Evolutionary conservation across 2,329 filamentous ascomycete genomes (phyloP).

Genomic region (Leptographium wingfieldii): DNA sequence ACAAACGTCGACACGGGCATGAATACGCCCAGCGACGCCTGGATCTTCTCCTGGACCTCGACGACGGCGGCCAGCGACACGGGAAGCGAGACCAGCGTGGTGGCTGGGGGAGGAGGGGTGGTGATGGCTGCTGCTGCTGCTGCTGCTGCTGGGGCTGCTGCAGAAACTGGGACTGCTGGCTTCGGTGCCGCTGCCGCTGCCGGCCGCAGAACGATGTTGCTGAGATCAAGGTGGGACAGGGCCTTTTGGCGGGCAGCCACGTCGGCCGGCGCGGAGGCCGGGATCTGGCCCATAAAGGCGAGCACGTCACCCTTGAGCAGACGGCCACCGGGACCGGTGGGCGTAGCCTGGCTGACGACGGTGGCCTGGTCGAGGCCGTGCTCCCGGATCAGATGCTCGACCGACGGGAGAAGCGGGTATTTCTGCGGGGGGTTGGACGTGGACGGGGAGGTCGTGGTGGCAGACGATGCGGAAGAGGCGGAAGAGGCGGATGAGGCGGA

Average conservation of each 20-base stretch:
- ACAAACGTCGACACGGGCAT: constrained; percentile 82
- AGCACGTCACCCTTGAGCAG: constrained; percentile 93
- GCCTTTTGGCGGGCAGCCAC: constrained; percentile 61
- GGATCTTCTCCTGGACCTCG: constrained; percentile 68
- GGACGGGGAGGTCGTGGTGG: constrained; percentile 27
- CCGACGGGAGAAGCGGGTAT: constrained; percentile 70
- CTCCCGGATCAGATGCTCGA: constrained; percentile 66
- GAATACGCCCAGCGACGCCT: constrained; percentile 63
- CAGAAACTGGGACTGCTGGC: constrained; percentile 5
- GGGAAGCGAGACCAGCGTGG: constrained; percentile 52
- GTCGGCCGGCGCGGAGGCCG: constrained; percentile 55
- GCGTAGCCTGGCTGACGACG: constrained; percentile 68
- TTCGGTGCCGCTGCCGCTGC: constrained; percentile 17
- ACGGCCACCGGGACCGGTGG: constrained; percentile 76
- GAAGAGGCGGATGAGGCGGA: constrained; percentile 12
- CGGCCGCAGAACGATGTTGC: constrained; percentile 72
- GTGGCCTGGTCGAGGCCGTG: constrained; percentile 58
- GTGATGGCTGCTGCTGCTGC: constrained; percentile 19
- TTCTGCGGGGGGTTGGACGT: constrained; percentile 43
- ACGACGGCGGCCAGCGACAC: constrained; percentile 70
- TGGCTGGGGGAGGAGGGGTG: constrained; percentile 12
- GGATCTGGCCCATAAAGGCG: constrained; percentile 71
- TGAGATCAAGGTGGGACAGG: constrained; percentile 76
- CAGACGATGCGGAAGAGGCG: background rate
- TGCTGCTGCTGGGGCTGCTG: constrained; percentile 1